Evolutionary conservation across 306 rosid species (phyloP), one percentile per base, ranked within the genome.

Genomic region (Dalbergia cochinchinensis): DNA sequence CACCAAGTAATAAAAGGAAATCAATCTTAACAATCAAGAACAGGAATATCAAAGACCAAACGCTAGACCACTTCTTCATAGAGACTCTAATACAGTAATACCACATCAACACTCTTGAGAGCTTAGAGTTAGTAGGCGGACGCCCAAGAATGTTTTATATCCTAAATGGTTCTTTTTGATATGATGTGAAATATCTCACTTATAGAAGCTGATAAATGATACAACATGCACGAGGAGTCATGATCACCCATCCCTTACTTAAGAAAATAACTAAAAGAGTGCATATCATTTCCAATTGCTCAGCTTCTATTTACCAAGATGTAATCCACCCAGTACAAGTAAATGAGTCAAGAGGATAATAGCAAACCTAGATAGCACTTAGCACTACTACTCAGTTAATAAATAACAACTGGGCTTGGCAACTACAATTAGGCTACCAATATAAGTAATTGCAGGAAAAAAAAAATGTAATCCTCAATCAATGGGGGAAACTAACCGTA

Each of bases 401-500:
- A 82, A 2, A 33, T 11, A 59, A 75, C 47, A 68, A 68, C 69
- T 61, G 20, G 61, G 37, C n/a, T n/a, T 8, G 31, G 60, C 33
- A 65, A 73, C 73, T n/a, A 68, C 59, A 64, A 54, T 31, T 71
- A 63, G 13, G 26, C 62, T 34, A 41, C 19, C 60, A 42, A 60
- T 5, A 69, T 15, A 11, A 58, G 39, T 31, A 13, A 7, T 12
- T 45, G 61, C 69, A 68, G 9, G 4, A 34, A 47, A 42, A 68
- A 68, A n/a, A n/a, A n/a, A n/a, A n/a, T n/a, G n/a, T n/a, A n/a
- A n/a, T n/a, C n/a, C 31, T 26, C 11, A 60, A 31, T 71, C 63
- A 33, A 55, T 12, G 39, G 70, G 26, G 55, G 54, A 3, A 74
- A 80, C 87, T 20, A 48, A 92, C 97, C 97, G 60, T 92, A 94